A percentile compares a stretch with the other conserved stretches of the same genome.
Conservation (phyloP, 352 stramenopile genomes). For the Pythium oligandrum region DNA sequence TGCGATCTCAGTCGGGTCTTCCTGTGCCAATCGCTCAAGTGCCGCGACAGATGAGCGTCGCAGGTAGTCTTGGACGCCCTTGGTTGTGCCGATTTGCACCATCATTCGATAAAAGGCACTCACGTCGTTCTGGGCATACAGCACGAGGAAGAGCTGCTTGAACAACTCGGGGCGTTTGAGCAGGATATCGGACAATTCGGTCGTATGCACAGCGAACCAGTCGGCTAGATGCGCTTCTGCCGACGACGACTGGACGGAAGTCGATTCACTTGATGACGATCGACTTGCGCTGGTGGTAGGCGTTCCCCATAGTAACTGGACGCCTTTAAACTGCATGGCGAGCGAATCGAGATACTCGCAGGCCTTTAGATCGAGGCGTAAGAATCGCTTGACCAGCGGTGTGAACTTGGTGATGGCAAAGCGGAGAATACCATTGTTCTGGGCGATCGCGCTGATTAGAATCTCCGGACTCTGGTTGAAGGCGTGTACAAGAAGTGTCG, state of each 20-base stretch:
- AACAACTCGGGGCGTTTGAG: slow-evolving; percentile 50
- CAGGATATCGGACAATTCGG: slow-evolving; percentile 43
- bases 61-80: slow-evolving; percentile 55
- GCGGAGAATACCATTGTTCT: slow-evolving; percentile 65
- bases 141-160: slow-evolving; percentile 58
- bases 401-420: slow-evolving; percentile 71
- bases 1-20: slow-evolving; percentile 49
- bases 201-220: slow-evolving; percentile 55
- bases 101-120: slow-evolving; percentile 59
- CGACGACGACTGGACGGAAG: neutral
- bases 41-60: slow-evolving; percentile 41
- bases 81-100: slow-evolving; percentile 52
- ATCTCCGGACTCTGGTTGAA: slow-evolving; percentile 68
- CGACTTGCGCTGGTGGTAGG: slow-evolving; percentile 3
- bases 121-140: slow-evolving; percentile 45
- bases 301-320: slow-evolving; percentile 60
- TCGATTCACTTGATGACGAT: slow-evolving; percentile 8
- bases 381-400: slow-evolving; percentile 55
- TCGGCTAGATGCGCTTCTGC: slow-evolving; percentile 31
- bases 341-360: slow-evolving; percentile 52
- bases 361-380: slow-evolving; percentile 50
- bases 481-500: slow-evolving; percentile 45
- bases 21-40: slow-evolving; percentile 50
- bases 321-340: slow-evolving; percentile 39
- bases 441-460: slow-evolving; percentile 45